Conservation (phyloP, 768 basidiomycete genomes). For the Lyophyllum atratum region DNA sequence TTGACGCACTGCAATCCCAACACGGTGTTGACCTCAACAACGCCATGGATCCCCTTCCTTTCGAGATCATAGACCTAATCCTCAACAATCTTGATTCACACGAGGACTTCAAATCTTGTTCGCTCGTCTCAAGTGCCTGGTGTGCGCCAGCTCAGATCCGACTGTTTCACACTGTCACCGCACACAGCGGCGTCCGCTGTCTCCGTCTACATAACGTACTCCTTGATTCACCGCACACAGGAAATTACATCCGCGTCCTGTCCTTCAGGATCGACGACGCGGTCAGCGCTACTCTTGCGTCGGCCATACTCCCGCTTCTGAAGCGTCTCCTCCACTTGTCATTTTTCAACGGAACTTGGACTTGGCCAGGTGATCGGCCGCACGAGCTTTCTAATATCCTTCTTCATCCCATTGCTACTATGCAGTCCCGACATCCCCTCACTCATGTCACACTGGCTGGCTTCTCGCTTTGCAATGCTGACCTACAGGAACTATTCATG, state of each 20-base stretch:
- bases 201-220: not conserved
- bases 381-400: conserved; percentile 6
- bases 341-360: not conserved
- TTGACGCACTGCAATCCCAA: no score
- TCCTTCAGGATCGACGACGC: conserved; percentile 5
- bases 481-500: conserved; percentile 3
- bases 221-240: not conserved
- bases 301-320: not conserved
- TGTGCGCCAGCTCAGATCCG: conserved; percentile 21
- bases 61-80: conserved; percentile 29
- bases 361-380: conserved; percentile 6
- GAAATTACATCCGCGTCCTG: not conserved
- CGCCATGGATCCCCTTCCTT: conserved; percentile 18
- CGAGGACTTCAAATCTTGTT: conserved; percentile 21
- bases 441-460: not conserved
- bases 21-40: not conserved
- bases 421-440: not conserved
- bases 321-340: not conserved
- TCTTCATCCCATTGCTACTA: not conserved
- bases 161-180: conserved; percentile 19
- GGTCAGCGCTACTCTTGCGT: not conserved
- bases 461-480: conserved; percentile 4
- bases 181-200: not conserved
- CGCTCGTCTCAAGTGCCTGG: conserved; percentile 29
- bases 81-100: conserved; percentile 26